Percentiles rank a stretch among this genome's conserved stretches.
Evolutionary conservation across 2,329 filamentous ascomycete genomes (phyloP).

Genomic region (Pestalotiopsis sp.): DNA sequence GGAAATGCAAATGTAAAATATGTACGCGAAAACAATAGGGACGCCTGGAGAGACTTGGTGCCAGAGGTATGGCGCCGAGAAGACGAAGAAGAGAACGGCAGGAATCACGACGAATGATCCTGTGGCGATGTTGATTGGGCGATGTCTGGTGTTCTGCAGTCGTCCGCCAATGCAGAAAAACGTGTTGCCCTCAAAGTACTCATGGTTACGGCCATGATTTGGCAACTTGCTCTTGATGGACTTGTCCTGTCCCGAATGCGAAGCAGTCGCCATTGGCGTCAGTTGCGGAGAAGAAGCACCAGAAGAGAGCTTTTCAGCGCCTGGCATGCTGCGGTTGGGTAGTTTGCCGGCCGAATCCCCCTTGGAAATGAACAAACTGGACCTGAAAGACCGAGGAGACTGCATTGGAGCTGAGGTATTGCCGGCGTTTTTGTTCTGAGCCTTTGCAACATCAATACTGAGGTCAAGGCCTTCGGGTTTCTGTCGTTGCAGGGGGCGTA

Average conservation of each 20-base stretch:
- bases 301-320: slow-evolving; percentile 84
- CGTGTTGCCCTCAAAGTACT: slow-evolving; percentile 94
- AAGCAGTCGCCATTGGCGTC: slow-evolving; percentile 28
- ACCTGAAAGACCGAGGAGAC: slow-evolving; percentile 76
- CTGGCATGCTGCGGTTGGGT: slow-evolving; percentile 60
- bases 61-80: slow-evolving; percentile 86
- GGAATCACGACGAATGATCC: slow-evolving; percentile 80
- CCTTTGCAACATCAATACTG: slow-evolving; percentile 62
- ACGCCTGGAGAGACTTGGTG: slow-evolving; percentile 83
- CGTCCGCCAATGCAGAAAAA: slow-evolving; percentile 86
- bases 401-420: slow-evolving; percentile 63
- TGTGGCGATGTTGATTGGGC: slow-evolving; percentile 88
- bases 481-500: slow-evolving; percentile 70
- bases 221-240: slow-evolving; percentile 36
- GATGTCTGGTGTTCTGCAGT: slow-evolving; percentile 83
- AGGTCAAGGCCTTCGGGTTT: slow-evolving; percentile 46
- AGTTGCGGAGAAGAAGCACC: slow-evolving; percentile 74
- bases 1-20: slow-evolving; percentile 88
- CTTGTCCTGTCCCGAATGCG: slow-evolving; percentile 25
- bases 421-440: slow-evolving; percentile 51
- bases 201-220: slow-evolving; percentile 72
- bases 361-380: slow-evolving; percentile 70
- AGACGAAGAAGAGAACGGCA: slow-evolving; percentile 79
- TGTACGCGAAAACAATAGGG: slow-evolving; percentile 85
- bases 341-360: slow-evolving; percentile 50